Evolutionary conservation across 176 grass and related monocot species (phyloP).

Genomic region (Hyparrhenia diplandra): DNA sequence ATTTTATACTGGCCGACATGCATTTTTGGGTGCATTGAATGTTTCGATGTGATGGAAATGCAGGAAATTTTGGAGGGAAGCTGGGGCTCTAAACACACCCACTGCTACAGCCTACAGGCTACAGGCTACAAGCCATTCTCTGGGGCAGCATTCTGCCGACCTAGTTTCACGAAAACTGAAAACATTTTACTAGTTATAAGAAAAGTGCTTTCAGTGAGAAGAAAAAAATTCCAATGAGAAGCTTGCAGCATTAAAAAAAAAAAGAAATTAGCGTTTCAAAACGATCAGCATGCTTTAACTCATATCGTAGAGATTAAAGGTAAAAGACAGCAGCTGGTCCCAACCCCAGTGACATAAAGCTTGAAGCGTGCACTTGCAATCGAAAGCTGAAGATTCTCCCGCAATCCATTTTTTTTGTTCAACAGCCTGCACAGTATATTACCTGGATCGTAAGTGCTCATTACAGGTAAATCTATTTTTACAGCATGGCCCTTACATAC

Average conservation of each 20-base stretch:
- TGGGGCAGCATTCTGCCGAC: too few species aligned
- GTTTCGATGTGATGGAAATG: too few species aligned
- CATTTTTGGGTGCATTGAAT: too few species aligned
- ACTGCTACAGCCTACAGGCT: too few species aligned
- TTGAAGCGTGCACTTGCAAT: neutral
- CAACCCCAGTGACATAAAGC: slow-evolving; percentile 3
- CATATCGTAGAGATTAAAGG: neutral
- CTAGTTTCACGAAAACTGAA: too few species aligned
- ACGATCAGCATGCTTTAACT: neutral
- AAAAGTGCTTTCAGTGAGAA: too few species aligned
- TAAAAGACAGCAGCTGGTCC: slow-evolving; percentile 1
- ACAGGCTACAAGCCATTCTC: too few species aligned
- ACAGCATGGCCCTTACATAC: slow-evolving; percentile 38
- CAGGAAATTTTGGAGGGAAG: too few species aligned
- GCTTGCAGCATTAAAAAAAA: neutral
- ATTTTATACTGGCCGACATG: too few species aligned
- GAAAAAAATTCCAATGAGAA: neutral
- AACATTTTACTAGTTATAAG: too few species aligned
- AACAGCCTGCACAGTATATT: slow-evolving; percentile 8
- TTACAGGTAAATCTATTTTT: slow-evolving; percentile 40
- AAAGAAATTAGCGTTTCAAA: neutral
- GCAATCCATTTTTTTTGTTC: neutral
- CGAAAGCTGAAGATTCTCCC: slow-evolving; percentile 17
- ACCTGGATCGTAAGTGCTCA: slow-evolving; percentile 9
- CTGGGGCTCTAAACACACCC: too few species aligned